Conservation (phyloP, 768 basidiomycete genomes). For the Hydnomerulius pinastri region DNA sequence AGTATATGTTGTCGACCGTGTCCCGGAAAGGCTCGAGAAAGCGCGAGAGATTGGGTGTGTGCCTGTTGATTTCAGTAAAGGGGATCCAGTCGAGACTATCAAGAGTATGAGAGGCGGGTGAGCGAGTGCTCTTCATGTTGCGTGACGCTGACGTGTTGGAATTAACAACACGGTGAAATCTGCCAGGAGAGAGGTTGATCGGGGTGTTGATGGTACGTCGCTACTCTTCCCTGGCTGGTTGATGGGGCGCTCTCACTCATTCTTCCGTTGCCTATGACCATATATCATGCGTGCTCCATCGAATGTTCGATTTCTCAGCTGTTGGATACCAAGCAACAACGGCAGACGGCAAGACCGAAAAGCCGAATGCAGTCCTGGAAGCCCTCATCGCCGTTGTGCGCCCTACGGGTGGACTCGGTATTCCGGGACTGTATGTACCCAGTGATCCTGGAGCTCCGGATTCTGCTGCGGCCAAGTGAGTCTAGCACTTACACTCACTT, state of each 20-base stretch:
- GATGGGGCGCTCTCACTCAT: no score
- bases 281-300: no score
- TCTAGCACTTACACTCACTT: no score
- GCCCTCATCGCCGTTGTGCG: slow-evolving; percentile 52
- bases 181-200: no score
- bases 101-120: slow-evolving; percentile 2
- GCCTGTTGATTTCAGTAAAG: slow-evolving; percentile 40
- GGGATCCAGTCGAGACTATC: neutral
- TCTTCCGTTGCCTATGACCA: no score
- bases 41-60: slow-evolving; percentile 53
- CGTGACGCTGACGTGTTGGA: no score
- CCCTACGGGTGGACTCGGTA: slow-evolving; percentile 57
- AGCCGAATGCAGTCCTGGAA: slow-evolving; percentile 56
- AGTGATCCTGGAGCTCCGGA: slow-evolving; percentile 59
- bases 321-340: slow-evolving; percentile 59
- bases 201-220: no score
- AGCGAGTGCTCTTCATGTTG: no score
- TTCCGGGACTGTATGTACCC: slow-evolving; percentile 58
- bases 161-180: no score
- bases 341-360: slow-evolving; percentile 54
- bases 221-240: no score
- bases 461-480: slow-evolving; percentile 44
- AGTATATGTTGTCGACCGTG: slow-evolving; percentile 58
- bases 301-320: slow-evolving; percentile 32
- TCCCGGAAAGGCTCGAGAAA: slow-evolving; percentile 52